phyloP scores from a whole-genome alignment of 129 eudicot genomes.

The Centrapalus pauciflorus region DNA sequence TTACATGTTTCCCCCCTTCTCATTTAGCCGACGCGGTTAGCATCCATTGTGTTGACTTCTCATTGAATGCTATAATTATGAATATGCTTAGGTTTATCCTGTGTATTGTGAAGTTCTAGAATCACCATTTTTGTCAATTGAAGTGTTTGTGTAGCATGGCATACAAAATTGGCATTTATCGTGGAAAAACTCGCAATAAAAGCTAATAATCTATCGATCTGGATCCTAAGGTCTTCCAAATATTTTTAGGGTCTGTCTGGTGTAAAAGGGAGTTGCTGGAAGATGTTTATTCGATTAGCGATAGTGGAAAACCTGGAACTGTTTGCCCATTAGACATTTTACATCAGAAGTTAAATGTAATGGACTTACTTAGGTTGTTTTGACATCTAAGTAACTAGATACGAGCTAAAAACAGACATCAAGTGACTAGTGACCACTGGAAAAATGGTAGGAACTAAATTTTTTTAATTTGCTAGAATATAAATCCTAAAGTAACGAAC shows the following conservation, averaged over 20 bases:
- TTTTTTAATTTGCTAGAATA: neutral
- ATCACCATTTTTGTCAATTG: slow-evolving; percentile 3
- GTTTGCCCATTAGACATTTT: neutral
- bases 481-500: neutral
- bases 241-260: neutral
- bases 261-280: neutral
- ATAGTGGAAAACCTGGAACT: too few relatives aligned
- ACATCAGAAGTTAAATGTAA: neutral
- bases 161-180: neutral
- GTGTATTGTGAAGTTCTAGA: neutral
- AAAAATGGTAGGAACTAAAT: neutral
- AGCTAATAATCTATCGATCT: neutral
- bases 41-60: neutral
- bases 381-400: neutral
- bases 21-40: neutral
- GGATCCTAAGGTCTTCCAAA: neutral
- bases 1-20: neutral
- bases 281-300: neutral
- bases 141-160: slow-evolving; percentile 10
- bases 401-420: too few relatives aligned
- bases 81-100: neutral
- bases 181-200: neutral
- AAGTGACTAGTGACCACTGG: neutral
- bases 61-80: neutral
- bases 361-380: neutral